Base-by-base conservation (phyloP, 768 basidiomycete species). In the Plicaturopsis crispa region DNA sequence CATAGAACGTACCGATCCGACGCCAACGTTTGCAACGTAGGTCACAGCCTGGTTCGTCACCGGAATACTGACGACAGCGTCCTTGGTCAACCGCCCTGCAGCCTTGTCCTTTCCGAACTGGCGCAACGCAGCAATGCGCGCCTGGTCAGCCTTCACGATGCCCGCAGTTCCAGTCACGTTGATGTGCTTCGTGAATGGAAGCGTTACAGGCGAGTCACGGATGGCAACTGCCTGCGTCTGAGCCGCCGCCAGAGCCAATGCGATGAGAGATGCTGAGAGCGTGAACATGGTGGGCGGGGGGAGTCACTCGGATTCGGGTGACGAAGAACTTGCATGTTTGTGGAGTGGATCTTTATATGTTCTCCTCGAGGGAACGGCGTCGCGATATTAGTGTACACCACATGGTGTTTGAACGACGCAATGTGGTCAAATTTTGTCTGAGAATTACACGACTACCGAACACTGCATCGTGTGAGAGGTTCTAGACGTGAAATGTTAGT, bases 1-100 rank as follows among this genome's bases (percentile, higher is more conserved):
- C n/a, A n/a, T n/a, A n/a, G n/a, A n/a, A n/a, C n/a, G n/a, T n/a
- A n/a, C n/a, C 19, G 6, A 38, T n/a, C 57, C 54, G 5, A 60
- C 49, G 12, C 51, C 55, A 12, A 59, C 48, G 3, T 45, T 46
- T 0, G 47, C 39, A 7, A 46, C 47, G 39, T 55, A 61, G 18
- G 33, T 35, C 10, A n/a, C 24, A 10, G 38, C 44, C 12, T 19
- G 19, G 33, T 44, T 44, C 20, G 43, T 44, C 3, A 42, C 41
- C 17, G 23, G 17, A 14, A 40, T 19, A 20, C 18, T 18, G n/a
- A 12, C 11, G 17, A 20, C 33, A 12, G n/a, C 19, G 33, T 14
- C 10, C 26, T 28, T 28, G 26, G 8, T 28, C 26, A 8, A 14
- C 10, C 26, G 10, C n/a, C n/a, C n/a, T n/a, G n/a, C n/a, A n/a